Conservation (phyloP, 306 rosid genomes). For the Urtica urens region DNA sequence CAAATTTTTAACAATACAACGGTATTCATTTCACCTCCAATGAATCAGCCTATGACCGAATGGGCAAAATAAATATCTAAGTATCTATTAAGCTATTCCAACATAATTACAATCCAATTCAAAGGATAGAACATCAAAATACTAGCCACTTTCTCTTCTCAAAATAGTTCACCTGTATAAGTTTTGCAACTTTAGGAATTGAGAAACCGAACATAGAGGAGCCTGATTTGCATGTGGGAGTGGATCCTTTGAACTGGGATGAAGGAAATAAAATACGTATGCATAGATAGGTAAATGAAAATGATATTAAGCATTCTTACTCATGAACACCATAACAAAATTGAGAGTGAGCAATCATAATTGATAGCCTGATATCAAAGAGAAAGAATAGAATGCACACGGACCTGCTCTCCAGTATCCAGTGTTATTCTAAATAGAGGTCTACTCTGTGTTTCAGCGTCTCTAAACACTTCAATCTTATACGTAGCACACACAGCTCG, state of each 20-base stretch:
- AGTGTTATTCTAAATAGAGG: conserved; percentile 85
- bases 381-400: no score
- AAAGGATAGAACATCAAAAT: no score
- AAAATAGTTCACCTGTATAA: conserved; percentile 42
- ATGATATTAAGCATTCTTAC: not conserved
- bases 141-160: not conserved
- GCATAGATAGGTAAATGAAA: conserved; percentile 7
- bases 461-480: conserved; percentile 92
- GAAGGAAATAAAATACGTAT: no score
- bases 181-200: conserved; percentile 65
- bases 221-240: conserved; percentile 67
- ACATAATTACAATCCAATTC: no score
- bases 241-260: conserved; percentile 61
- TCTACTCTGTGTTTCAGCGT: conserved; percentile 58
- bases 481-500: conserved; percentile 39
- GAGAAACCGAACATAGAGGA: conserved; percentile 94
- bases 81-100: no score
- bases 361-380: no score
- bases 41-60: not conserved
- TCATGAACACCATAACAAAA: no score
- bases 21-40: not conserved
- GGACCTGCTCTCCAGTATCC: no score
- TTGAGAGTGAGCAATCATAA: no score
- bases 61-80: no score
- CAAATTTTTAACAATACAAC: not conserved